These are phyloP conservation scores for Lasiodiplodia citricola DNA, from an alignment of 2,329 filamentous ascomycete species.

Conservation along the genomic window DNA sequence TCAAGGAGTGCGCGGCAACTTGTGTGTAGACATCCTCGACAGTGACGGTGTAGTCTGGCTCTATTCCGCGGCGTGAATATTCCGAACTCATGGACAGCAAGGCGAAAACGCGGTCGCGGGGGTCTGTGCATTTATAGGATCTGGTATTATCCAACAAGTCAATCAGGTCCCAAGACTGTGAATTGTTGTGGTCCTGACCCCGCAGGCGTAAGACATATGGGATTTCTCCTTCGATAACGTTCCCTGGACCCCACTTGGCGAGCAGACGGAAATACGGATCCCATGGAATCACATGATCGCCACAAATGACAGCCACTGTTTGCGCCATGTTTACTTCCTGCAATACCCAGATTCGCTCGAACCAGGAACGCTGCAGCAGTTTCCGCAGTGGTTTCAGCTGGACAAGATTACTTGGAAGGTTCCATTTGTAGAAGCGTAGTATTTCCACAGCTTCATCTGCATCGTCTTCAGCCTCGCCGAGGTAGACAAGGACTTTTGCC, in stretches of 20 bases:
- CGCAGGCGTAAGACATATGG: rapidly evolving
- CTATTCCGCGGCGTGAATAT: background rate
- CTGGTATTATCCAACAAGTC: background rate
- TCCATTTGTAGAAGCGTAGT: background rate
- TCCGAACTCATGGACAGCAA: background rate
- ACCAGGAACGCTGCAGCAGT: background rate
- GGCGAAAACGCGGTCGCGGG: background rate
- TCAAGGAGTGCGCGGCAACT: rapidly evolving
- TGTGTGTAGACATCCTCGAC: background rate
- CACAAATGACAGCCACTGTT: background rate
- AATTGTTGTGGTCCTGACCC: rapidly evolving
- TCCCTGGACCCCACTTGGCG: rapidly evolving
- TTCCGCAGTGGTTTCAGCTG: background rate
- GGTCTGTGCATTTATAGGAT: background rate
- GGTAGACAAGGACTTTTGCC: background rate
- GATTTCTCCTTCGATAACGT: background rate
- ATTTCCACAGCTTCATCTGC: background rate
- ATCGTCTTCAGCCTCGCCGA: background rate
- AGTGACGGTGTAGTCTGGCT: background rate
- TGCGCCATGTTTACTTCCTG: background rate
- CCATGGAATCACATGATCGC: background rate
- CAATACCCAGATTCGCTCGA: background rate
- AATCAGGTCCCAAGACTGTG: background rate
- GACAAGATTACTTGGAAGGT: no score
- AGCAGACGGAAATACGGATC: background rate